phyloP scores from a whole-genome alignment of 2,329 filamentous ascomycete species.

The Aspergillaceae sp. region DNA sequence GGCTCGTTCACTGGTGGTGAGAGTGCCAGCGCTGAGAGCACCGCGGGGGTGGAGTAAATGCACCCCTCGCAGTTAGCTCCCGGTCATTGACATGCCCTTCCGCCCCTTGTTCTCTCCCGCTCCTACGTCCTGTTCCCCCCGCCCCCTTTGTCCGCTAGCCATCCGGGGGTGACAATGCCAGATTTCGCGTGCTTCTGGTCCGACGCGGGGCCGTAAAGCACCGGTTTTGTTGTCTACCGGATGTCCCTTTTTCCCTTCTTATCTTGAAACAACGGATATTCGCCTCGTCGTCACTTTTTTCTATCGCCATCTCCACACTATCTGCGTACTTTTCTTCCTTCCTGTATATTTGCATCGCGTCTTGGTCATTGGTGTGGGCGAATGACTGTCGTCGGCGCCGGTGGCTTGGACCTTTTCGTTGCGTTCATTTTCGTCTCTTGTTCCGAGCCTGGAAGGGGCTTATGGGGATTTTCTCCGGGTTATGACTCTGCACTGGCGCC shows the following conservation, averaged over 20 bases:
- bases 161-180: background rate
- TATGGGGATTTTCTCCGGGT: background rate
- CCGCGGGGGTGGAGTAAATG: constrained; percentile 20
- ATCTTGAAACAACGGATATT: background rate
- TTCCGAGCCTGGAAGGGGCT: constrained; percentile 2
- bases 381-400: constrained; percentile 17
- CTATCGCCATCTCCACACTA: constrained; percentile 16
- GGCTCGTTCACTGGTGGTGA: constrained; percentile 26
- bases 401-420: constrained; percentile 12
- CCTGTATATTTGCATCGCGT: constrained; percentile 29
- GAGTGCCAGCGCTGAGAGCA: constrained; percentile 22
- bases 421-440: constrained; percentile 5
- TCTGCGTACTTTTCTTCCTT: constrained; percentile 6
- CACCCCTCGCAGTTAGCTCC: constrained; percentile 7
- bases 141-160: background rate
- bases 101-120: constrained; percentile 7
- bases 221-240: background rate
- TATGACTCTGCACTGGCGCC: constrained; percentile 1
- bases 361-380: constrained; percentile 18
- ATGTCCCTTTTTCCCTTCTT: no score
- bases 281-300: constrained; percentile 7
- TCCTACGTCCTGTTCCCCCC: background rate
- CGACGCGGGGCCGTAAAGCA: constrained; percentile 14
- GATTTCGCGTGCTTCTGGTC: constrained; percentile 10
- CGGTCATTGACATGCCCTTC: background rate